Conservation (phyloP, 1,284 basidiomycete genomes). For the Malassezia vespertilionis region DNA sequence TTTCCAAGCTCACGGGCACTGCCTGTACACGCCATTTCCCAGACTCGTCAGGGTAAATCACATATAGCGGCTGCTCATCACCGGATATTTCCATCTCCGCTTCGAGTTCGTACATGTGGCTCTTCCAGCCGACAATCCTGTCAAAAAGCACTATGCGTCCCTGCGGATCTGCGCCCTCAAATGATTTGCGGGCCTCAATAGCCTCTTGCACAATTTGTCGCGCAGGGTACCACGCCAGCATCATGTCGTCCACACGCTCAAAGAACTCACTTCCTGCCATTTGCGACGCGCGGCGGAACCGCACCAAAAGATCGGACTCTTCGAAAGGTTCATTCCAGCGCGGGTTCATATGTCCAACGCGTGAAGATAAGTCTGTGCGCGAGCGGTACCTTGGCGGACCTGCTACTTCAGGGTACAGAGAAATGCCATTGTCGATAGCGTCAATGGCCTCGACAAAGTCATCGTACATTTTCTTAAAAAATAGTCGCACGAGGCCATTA, state of each 20-base stretch:
- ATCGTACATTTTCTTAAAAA: constrained; percentile 82
- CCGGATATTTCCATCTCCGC: constrained; percentile 32
- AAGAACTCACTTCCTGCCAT: constrained; percentile 81
- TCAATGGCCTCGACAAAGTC: constrained; percentile 92
- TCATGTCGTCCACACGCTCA: constrained; percentile 67
- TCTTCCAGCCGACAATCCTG: constrained; percentile 77
- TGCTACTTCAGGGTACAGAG: constrained; percentile 29
- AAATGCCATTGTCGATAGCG: constrained; percentile 60
- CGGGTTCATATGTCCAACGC: constrained; percentile 40
- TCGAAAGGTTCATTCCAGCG: constrained; percentile 39
- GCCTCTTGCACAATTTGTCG: constrained; percentile 66
- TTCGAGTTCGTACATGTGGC: constrained; percentile 84
- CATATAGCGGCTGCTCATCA: constrained; percentile 58
- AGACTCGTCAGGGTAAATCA: constrained; percentile 71
- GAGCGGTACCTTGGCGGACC: constrained; percentile 37
- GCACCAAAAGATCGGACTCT: constrained; percentile 23
- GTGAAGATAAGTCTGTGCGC: constrained; percentile 39
- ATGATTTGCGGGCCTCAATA: constrained; percentile 55
- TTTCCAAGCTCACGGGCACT: constrained; percentile 68
- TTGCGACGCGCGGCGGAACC: constrained; percentile 66
- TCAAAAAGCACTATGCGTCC: constrained; percentile 74
- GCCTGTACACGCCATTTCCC: constrained; percentile 85
- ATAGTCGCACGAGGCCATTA: constrained; percentile 58
- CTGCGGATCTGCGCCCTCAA: constrained; percentile 54
- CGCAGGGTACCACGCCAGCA: constrained; percentile 83